phyloP scores from a whole-genome alignment of 805 yeast species.

The Ogataea henricii region DNA sequence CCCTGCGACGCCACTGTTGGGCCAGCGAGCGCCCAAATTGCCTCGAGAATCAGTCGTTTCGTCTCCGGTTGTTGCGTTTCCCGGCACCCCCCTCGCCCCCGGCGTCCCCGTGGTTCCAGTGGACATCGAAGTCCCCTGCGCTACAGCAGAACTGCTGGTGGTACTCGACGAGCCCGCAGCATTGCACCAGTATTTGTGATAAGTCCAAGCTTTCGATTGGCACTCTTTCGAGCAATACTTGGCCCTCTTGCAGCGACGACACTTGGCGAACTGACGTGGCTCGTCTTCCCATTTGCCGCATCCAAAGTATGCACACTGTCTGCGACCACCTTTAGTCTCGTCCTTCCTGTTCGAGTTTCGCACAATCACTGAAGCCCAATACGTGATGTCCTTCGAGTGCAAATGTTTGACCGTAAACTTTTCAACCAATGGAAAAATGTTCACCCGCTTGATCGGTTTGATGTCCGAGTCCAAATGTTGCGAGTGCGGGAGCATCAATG shows the following conservation, averaged over 20 bases:
- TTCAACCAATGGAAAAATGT: slow-evolving; percentile 89
- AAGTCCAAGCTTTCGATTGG: slow-evolving; percentile 88
- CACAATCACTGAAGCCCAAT: slow-evolving; percentile 99
- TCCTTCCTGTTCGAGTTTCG: slow-evolving; percentile 92
- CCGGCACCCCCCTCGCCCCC: too few species aligned
- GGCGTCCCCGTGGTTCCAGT: background rate
- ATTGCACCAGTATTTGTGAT: slow-evolving; percentile 93
- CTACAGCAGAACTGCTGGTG: slow-evolving; percentile 12
- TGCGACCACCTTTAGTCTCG: slow-evolving; percentile 81
- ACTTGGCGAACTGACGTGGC: slow-evolving; percentile 92
- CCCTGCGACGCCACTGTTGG: background rate
- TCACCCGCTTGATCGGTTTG: slow-evolving; percentile 51
- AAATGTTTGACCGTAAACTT: slow-evolving; percentile 71
- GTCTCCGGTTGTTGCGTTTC: too few species aligned
- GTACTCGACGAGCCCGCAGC: slow-evolving; percentile 24
- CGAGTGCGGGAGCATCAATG: slow-evolving; percentile 24
- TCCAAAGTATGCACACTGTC: slow-evolving; percentile 91
- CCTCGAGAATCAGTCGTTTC: too few species aligned
- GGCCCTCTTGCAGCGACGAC: slow-evolving; percentile 90
- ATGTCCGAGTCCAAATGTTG: slow-evolving; percentile 29
- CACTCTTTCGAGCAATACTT: slow-evolving; percentile 93
- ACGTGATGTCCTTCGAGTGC: slow-evolving; percentile 77
- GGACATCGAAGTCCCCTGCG: slow-evolving; percentile 3
- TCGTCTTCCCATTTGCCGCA: slow-evolving; percentile 94
- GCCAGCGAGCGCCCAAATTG: background rate